These are phyloP conservation scores for Aspergillus spinulosporus DNA, from an alignment of 2,329 filamentous ascomycete genomes.

Conservation along the genomic window DNA sequence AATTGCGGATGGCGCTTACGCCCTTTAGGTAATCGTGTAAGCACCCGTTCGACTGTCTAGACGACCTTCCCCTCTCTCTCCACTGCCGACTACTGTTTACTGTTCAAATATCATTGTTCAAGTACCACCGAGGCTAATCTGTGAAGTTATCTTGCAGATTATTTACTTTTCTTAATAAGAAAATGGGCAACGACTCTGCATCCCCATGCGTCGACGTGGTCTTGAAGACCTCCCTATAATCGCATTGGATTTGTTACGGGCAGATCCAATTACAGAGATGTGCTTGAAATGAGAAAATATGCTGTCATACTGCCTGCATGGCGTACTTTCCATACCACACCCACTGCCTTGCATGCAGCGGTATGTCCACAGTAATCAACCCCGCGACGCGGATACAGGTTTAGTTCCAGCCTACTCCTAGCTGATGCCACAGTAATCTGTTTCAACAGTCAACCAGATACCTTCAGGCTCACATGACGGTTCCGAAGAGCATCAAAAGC, in stretches of 20 bases:
- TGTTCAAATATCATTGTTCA: background rate
- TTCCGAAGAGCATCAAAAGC: background rate
- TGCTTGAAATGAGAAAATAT: background rate
- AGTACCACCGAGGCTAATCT: background rate
- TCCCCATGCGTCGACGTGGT: background rate
- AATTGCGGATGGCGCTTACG: slow-evolving; percentile 28
- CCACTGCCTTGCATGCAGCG: background rate
- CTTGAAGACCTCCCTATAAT: background rate
- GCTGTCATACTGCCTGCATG: background rate
- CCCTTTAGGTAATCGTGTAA: slow-evolving; percentile 8
- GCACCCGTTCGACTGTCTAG: too few species aligned
- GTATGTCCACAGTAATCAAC: background rate
- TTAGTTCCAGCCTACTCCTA: background rate
- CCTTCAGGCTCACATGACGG: background rate
- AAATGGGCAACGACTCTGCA: background rate
- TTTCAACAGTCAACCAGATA: background rate
- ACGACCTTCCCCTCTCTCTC: too few species aligned
- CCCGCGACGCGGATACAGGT: background rate
- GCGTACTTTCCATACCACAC: background rate
- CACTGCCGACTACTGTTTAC: background rate
- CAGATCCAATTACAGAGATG: background rate
- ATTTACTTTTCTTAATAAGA: background rate
- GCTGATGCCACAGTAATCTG: background rate
- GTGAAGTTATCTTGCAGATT: background rate
- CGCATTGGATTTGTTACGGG: background rate